Conservation (phyloP, 352 stramenopile genomes). For the Phytophthora citrophthora region DNA sequence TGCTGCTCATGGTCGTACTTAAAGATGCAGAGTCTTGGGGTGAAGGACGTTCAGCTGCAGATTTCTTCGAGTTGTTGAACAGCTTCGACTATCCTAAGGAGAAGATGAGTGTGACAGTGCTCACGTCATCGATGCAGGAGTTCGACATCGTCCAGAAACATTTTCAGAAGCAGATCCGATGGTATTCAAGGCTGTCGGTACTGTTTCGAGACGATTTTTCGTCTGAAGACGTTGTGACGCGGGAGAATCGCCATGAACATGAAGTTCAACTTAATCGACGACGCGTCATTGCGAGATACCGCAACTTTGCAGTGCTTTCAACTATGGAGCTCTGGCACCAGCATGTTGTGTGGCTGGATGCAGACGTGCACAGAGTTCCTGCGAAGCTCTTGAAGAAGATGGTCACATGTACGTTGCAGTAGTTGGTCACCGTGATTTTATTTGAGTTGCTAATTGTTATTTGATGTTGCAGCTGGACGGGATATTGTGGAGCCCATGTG, state of each 20-base stretch:
- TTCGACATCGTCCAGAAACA: slow-evolving; percentile 21
- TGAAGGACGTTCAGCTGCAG: slow-evolving; percentile 8
- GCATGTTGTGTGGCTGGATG: slow-evolving; percentile 53
- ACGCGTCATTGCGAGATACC: slow-evolving; percentile 51
- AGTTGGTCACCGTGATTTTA: not conserved
- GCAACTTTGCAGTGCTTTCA: slow-evolving; percentile 45
- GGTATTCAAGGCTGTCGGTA: slow-evolving; percentile 33
- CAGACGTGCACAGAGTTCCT: slow-evolving; percentile 42
- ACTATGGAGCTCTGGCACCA: slow-evolving; percentile 45
- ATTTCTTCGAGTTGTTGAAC: slow-evolving; percentile 38
- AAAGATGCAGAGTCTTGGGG: slow-evolving; percentile 40
- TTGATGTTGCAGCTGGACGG: slow-evolving; percentile 18
- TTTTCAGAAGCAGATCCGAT: slow-evolving; percentile 22
- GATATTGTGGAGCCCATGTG: slow-evolving; percentile 37
- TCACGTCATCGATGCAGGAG: slow-evolving; percentile 39
- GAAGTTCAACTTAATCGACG: slow-evolving; percentile 31
- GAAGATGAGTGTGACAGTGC: slow-evolving; percentile 41
- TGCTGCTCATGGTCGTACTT: slow-evolving; percentile 33
- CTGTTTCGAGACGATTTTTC: slow-evolving; percentile 49
- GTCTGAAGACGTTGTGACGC: slow-evolving; percentile 8
- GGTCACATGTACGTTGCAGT: slow-evolving; percentile 6
- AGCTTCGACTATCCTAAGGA: slow-evolving; percentile 30
- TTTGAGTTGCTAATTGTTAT: not conserved
- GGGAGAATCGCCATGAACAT: slow-evolving; percentile 39
- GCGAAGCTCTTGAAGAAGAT: slow-evolving; percentile 13